These are phyloP conservation scores for Neonectria ditissima DNA, from an alignment of 2,329 filamentous ascomycete genomes.

Conservation along the genomic window DNA sequence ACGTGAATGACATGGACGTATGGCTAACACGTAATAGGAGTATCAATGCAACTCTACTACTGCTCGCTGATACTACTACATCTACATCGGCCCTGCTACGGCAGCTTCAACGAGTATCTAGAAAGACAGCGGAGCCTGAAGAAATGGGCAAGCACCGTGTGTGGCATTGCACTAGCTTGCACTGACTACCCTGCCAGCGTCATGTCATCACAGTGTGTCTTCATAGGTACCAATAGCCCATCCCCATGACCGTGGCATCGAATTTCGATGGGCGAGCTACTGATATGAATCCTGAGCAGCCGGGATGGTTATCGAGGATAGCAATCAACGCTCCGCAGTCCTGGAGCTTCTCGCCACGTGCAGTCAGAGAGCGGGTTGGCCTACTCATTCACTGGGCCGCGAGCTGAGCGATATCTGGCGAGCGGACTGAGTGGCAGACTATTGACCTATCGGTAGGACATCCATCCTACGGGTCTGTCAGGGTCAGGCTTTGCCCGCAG, in stretches of 20 bases:
- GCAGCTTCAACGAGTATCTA: slow-evolving; percentile 56
- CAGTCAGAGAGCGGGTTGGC: no score
- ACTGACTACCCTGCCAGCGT: slow-evolving; percentile 54
- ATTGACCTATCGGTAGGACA: background rate
- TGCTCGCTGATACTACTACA: slow-evolving; percentile 63
- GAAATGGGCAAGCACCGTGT: slow-evolving; percentile 49
- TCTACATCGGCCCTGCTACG: slow-evolving; percentile 34
- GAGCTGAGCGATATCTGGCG: no score
- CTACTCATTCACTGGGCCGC: no score
- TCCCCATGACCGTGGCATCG: no score
- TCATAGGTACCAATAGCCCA: slow-evolving; percentile 21
- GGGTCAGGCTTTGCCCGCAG: slow-evolving; percentile 25
- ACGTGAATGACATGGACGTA: no score
- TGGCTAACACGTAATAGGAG: slow-evolving; percentile 49
- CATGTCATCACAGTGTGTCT: slow-evolving; percentile 57
- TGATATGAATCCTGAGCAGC: no score
- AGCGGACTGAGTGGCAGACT: no score
- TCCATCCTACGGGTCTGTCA: no score
- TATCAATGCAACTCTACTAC: slow-evolving; percentile 63
- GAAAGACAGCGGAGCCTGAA: slow-evolving; percentile 42
- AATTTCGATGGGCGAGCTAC: no score
- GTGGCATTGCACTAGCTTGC: slow-evolving; percentile 60
- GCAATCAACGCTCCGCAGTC: no score
- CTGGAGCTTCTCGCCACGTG: no score
- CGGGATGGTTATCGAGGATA: no score